phyloP scores from a whole-genome alignment of 1,284 basidiomycete species.

The Cryptococcus sp. region DNA sequence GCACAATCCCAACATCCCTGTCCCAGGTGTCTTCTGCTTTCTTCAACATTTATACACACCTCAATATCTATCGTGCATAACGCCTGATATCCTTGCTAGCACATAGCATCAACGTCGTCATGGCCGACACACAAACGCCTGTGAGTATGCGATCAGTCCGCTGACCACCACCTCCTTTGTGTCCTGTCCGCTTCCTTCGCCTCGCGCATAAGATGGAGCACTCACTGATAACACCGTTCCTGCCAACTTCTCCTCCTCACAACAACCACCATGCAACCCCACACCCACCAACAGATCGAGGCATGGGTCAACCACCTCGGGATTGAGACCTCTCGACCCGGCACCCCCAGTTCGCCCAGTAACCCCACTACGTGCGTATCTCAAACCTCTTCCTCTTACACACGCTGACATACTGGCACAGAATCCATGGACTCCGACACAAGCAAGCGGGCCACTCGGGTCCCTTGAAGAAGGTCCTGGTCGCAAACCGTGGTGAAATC shows the following conservation, averaged over 20 bases:
- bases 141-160: slow-evolving; percentile 3
- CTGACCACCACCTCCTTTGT: not conserved
- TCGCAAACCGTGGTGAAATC: slow-evolving; percentile 98
- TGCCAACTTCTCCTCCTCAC: not conserved
- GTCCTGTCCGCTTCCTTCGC: not conserved
- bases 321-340: slow-evolving; percentile 36
- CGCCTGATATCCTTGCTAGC: no score
- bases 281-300: slow-evolving; percentile 40
- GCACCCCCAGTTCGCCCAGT: slow-evolving; percentile 33
- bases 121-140: slow-evolving; percentile 13
- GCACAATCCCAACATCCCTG: no score
- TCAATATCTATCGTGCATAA: no score
- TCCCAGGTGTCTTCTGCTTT: no score
- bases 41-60: no score
- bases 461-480: slow-evolving; percentile 88
- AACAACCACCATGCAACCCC: not conserved
- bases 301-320: slow-evolving; percentile 47
- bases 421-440: slow-evolving; percentile 85
- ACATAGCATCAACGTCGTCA: not conserved
- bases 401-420: slow-evolving; percentile 56
- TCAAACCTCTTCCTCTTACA: not conserved
- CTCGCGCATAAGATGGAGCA: not conserved
- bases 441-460: slow-evolving; percentile 89
- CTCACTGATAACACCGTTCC: not conserved
- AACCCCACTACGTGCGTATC: slow-evolving; percentile 43